phyloP scores from a whole-genome alignment of 805 yeast genomes.

The Jamesozyma piceae region DNA sequence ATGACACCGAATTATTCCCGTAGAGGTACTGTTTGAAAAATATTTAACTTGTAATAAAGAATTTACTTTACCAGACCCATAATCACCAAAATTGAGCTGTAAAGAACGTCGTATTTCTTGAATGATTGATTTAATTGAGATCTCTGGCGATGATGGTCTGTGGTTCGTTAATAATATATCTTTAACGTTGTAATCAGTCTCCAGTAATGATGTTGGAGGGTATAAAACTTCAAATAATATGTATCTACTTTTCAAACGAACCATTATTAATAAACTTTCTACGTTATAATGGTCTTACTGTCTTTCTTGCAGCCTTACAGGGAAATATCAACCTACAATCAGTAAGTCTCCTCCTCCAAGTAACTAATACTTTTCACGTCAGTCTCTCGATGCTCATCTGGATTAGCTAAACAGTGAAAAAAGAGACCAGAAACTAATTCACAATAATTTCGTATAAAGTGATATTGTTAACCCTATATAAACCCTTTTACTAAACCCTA shows the following conservation, averaged over 20 bases:
- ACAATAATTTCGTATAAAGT: no score
- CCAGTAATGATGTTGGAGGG: conserved; percentile 37
- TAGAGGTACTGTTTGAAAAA: conserved; percentile 69
- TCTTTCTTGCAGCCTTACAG: background rate
- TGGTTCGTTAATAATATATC: conserved; percentile 38
- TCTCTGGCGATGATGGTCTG: conserved; percentile 38
- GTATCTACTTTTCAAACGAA: conserved; percentile 77
- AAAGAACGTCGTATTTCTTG: conserved; percentile 47
- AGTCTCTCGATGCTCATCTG: no score
- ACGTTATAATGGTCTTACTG: no score
- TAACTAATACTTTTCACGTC: no score
- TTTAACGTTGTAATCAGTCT: conserved; percentile 3
- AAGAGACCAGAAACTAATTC: no score
- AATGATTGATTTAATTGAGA: conserved; percentile 43
- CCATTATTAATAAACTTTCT: no score
- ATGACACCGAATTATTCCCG: conserved; percentile 75
- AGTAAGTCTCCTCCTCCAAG: no score
- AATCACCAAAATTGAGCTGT: conserved; percentile 65
- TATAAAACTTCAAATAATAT: conserved; percentile 69
- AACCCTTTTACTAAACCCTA: no score
- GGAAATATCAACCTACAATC: background rate
- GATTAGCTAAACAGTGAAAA: no score
- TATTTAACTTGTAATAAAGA: conserved; percentile 60
- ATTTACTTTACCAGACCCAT: conserved; percentile 58
- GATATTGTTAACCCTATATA: no score